Evolutionary conservation across 805 yeast genomes (phyloP).

Genomic region (Blastobotrys chiropterorum): DNA sequence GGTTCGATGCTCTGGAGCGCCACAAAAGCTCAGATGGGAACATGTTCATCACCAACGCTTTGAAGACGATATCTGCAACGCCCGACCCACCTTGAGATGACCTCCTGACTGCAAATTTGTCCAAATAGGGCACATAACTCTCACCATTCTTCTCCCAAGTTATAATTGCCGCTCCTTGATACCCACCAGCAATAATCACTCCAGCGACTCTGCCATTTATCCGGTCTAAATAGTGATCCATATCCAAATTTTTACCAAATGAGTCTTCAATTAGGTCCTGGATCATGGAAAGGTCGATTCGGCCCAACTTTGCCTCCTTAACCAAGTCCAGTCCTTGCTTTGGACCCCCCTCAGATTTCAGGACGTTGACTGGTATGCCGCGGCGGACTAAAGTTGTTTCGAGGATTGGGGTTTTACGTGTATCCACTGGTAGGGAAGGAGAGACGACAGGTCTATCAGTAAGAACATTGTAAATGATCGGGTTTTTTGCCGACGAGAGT

Average conservation of each 20-base stretch:
- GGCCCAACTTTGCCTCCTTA: conserved; percentile 34
- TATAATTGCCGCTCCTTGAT: conserved; percentile 90
- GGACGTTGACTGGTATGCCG: conserved; percentile 57
- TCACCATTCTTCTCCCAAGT: conserved; percentile 57
- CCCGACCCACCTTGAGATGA: conserved; percentile 86
- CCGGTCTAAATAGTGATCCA: conserved; percentile 59
- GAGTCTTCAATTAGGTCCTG: conserved; percentile 67
- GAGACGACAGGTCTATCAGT: conserved; percentile 90
- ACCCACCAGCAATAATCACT: conserved; percentile 82
- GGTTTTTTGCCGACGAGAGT: conserved; percentile 50
- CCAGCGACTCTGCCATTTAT: conserved; percentile 65
- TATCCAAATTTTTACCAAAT: conserved; percentile 62
- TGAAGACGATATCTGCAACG: conserved; percentile 88
- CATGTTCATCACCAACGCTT: conserved; percentile 56
- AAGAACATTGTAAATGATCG: conserved; percentile 79
- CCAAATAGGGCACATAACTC: conserved; percentile 65
- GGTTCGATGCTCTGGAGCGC: conserved; percentile 83
- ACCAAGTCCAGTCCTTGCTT: conserved; percentile 35
- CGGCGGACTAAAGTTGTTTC: conserved; percentile 74
- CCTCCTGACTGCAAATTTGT: conserved; percentile 86
- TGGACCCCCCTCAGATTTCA: conserved; percentile 22
- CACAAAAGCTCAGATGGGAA: conserved; percentile 75
- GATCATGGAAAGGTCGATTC: conserved; percentile 52
- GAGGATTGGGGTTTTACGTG: conserved; percentile 50
- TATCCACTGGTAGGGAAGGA: conserved; percentile 75